A percentile compares a stretch with the other conserved stretches of the same genome.
phyloP scores from a whole-genome alignment of 306 rosid species.

The Hippophae gyantsensis region DNA sequence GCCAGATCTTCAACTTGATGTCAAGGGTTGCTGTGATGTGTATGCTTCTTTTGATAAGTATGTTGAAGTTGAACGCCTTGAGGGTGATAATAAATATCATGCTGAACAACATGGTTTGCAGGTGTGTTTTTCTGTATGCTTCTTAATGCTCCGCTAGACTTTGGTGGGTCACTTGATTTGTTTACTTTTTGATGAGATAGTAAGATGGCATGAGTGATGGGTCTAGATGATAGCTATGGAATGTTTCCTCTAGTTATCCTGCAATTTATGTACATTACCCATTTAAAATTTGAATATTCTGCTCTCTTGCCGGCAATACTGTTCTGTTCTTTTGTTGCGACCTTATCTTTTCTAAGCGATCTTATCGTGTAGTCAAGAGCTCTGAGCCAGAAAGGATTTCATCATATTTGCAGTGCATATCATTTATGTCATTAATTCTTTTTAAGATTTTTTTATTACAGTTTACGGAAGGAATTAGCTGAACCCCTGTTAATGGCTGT shows the following conservation, averaged over 20 bases:
- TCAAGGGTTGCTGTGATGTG: conserved; percentile 86
- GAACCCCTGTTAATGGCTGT: neutral
- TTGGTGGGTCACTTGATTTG: neutral
- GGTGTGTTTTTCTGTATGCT: conserved; percentile 31
- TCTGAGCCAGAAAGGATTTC: too few species aligned
- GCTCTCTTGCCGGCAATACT: too few species aligned
- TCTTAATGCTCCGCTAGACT: neutral
- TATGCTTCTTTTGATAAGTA: conserved; percentile 91
- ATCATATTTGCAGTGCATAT: too few species aligned
- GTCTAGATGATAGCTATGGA: neutral
- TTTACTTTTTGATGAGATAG: neutral
- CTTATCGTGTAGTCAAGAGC: too few species aligned
- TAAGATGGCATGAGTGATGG: neutral
- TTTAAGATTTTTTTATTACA: too few species aligned
- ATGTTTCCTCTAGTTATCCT: too few species aligned
- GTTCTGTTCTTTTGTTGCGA: too few species aligned
- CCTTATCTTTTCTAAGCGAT: too few species aligned
- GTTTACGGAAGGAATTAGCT: too few species aligned
- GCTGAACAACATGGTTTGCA: conserved; percentile 83
- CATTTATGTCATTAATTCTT: too few species aligned
- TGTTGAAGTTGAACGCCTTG: conserved; percentile 88
- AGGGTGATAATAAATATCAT: conserved; percentile 89
- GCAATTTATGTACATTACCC: too few species aligned
- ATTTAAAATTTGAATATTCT: too few species aligned
- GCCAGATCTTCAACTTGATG: conserved; percentile 91